These are phyloP conservation scores for Hortiboletus rubellus DNA, from an alignment of 1,284 basidiomycete species.

Conservation along the genomic window DNA sequence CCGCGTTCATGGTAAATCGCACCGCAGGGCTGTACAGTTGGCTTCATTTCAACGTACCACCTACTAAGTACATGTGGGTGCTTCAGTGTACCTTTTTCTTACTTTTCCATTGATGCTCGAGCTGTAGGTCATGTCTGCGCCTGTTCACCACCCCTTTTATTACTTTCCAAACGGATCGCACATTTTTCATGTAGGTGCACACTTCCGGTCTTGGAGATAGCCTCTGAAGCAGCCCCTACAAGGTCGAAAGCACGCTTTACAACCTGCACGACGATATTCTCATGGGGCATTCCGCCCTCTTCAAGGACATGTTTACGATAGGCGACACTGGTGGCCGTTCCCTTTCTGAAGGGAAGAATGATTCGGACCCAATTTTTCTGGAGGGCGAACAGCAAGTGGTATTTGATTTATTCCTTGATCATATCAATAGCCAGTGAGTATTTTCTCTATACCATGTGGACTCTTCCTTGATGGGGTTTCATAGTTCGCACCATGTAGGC, in stretches of 20 bases:
- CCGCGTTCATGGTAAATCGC: too few species aligned
- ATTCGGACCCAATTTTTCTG: not conserved
- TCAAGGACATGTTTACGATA: conserved; percentile 2
- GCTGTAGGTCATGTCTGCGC: not conserved
- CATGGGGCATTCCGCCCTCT: not conserved
- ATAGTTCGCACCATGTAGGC: not conserved
- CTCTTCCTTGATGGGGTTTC: not conserved
- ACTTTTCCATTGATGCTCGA: too few species aligned
- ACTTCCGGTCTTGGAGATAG: too few species aligned
- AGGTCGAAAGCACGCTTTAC: conserved; percentile 5
- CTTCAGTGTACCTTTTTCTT: too few species aligned
- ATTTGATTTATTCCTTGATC: conserved; percentile 11
- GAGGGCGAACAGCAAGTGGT: not conserved
- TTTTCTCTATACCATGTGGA: not conserved
- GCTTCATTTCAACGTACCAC: too few species aligned
- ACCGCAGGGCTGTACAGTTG: too few species aligned
- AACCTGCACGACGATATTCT: not conserved
- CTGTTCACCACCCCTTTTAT: not conserved
- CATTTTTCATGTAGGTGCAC: not conserved
- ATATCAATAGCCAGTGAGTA: conserved; percentile 6
- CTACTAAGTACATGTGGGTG: too few species aligned
- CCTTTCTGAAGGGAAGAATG: not conserved
- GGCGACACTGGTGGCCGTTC: not conserved
- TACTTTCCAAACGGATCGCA: not conserved
- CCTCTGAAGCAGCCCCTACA: too few species aligned